These are phyloP conservation scores for Backusella sp. DNA, from an alignment of 192 early-diverging fungal species.

Conservation along the genomic window DNA sequence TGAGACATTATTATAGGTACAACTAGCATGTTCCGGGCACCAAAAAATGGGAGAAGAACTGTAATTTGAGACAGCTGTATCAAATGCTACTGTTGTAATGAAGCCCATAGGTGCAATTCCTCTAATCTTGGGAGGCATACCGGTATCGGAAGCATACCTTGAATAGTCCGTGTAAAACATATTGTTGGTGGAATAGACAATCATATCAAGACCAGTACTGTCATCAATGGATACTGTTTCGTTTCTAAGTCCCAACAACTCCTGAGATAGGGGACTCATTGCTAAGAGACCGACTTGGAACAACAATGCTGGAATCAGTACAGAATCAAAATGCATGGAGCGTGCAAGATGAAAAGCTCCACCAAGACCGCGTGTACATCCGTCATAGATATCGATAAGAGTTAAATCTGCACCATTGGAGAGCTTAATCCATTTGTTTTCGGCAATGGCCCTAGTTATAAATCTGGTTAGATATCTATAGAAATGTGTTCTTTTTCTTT, in stretches of 20 bases:
- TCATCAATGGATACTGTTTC: neutral
- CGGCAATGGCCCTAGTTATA: neutral
- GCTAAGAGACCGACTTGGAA: constrained; percentile 7
- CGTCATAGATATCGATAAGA: constrained; percentile 8
- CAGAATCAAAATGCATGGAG: neutral
- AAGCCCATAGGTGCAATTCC: neutral
- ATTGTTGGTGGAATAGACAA: neutral
- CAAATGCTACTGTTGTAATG: neutral
- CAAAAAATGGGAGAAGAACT: neutral
- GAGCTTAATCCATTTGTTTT: constrained; percentile 4
- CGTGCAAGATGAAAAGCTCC: neutral
- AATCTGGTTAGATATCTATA: neutral
- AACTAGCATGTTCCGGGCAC: neutral
- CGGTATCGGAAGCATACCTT: neutral
- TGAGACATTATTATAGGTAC: neutral
- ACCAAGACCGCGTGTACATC: neutral
- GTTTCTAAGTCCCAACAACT: neutral
- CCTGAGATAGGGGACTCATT: constrained; percentile 5
- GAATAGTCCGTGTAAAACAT: neutral
- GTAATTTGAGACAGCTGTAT: neutral
- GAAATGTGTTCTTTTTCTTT: neutral
- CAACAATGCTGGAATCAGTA: neutral
- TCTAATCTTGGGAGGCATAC: neutral
- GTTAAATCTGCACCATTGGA: neutral
- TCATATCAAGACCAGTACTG: neutral